Conservation (phyloP, 768 basidiomycete species). For the Tylopilus rubrobrunneus region DNA sequence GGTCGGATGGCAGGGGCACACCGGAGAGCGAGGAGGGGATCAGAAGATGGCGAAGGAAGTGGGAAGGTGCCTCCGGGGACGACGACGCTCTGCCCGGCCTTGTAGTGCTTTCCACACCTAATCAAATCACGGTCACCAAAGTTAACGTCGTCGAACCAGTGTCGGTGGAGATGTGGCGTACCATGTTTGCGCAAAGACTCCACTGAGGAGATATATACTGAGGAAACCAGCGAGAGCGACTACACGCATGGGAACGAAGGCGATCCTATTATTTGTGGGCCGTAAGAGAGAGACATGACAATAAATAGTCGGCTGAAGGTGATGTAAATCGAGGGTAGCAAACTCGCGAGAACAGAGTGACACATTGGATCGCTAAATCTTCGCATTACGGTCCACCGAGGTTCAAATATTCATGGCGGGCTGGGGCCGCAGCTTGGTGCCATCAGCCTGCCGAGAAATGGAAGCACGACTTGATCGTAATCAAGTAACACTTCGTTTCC, state of each 20-base stretch:
- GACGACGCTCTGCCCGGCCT: conserved; percentile 36
- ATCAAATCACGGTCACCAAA: not conserved
- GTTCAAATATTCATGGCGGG: too few relatives aligned
- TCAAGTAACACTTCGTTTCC: too few relatives aligned
- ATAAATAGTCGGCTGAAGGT: not conserved
- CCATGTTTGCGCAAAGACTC: conserved; percentile 29
- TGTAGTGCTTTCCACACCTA: conserved; percentile 60
- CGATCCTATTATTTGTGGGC: too few relatives aligned
- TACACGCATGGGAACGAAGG: conserved; percentile 11
- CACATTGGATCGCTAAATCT: too few relatives aligned
- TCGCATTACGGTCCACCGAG: too few relatives aligned
- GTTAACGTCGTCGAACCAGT: not conserved
- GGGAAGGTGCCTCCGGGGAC: conserved; percentile 51
- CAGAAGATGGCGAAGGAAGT: conserved; percentile 32
- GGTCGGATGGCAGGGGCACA: conserved; percentile 58
- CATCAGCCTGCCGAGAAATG: too few relatives aligned
- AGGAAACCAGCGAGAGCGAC: conserved; percentile 4
- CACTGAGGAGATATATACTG: conserved; percentile 8
- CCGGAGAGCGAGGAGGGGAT: conserved; percentile 50
- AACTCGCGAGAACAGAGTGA: too few relatives aligned
- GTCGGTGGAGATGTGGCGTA: conserved; percentile 5
- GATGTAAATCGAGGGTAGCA: too few relatives aligned
- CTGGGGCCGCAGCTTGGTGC: too few relatives aligned
- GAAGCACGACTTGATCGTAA: too few relatives aligned
- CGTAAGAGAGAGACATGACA: not conserved